Percentiles rank a stretch among this genome's conserved stretches.
These are phyloP conservation scores for Cystobasidium onofrii DNA, from an alignment of 768 basidiomycete species.

Conservation along the genomic window DNA sequence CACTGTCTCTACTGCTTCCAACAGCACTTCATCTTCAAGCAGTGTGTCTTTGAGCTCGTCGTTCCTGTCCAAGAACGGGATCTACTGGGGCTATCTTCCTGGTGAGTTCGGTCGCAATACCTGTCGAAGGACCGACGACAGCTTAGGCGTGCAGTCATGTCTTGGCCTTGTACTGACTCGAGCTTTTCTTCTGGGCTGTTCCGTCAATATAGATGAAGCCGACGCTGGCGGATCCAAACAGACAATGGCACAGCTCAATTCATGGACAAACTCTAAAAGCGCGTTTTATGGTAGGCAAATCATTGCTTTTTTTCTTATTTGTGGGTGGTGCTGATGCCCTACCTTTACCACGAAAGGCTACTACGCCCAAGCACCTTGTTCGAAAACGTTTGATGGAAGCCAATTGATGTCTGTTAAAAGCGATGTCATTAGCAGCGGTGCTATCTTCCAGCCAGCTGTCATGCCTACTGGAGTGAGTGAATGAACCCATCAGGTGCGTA, in stretches of 20 bases:
- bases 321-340: too few species aligned
- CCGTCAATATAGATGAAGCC: slow-evolving; percentile 20
- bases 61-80: slow-evolving; percentile 36
- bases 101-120: neutral
- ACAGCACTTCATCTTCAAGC: neutral
- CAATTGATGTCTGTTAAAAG: slow-evolving; percentile 39
- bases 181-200: neutral
- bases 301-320: neutral
- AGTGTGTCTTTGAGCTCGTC: slow-evolving; percentile 24
- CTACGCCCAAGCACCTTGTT: slow-evolving; percentile 36
- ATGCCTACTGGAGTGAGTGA: slow-evolving; percentile 16
- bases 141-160: too few species aligned
- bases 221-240: slow-evolving; percentile 39
- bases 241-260: slow-evolving; percentile 36
- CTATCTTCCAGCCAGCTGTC: slow-evolving; percentile 37
- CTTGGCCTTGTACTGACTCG: too few species aligned
- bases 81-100: slow-evolving; percentile 40
- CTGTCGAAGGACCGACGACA: too few species aligned
- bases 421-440: slow-evolving; percentile 36
- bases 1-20: slow-evolving; percentile 30
- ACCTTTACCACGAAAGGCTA: too few species aligned
- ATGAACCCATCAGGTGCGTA: too few species aligned
- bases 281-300: slow-evolving; percentile 38
- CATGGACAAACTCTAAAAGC: slow-evolving; percentile 26
- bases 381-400: slow-evolving; percentile 37